phyloP scores from a whole-genome alignment of 2,329 filamentous ascomycete species.

The Hypoxylon sp. region DNA sequence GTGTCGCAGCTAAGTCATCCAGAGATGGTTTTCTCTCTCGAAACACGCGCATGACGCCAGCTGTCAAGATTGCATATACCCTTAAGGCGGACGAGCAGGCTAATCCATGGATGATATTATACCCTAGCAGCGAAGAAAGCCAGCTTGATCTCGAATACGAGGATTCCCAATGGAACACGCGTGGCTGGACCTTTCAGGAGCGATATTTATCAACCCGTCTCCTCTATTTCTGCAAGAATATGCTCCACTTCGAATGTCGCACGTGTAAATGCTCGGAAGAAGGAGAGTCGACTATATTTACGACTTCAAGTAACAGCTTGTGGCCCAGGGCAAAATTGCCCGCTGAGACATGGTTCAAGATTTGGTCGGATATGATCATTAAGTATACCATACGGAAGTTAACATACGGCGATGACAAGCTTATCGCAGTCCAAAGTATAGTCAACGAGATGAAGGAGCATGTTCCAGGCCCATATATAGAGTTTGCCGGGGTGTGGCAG shows the following conservation, averaged over 20 bases:
- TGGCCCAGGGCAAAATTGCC: not conserved
- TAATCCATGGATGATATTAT: not conserved
- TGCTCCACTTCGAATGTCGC: constrained; percentile 1
- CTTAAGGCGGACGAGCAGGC: not conserved
- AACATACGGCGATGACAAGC: not conserved
- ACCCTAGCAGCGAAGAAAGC: constrained; percentile 1
- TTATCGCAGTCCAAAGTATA: not conserved
- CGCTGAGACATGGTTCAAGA: not conserved
- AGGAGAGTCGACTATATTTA: not conserved
- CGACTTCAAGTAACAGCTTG: not conserved
- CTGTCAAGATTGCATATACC: not conserved
- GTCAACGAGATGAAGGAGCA: constrained; percentile 2
- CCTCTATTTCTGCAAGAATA: constrained; percentile 2
- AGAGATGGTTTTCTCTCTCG: not conserved
- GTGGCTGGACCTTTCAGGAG: not conserved
- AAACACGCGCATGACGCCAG: constrained; percentile 1
- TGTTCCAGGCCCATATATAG: not conserved
- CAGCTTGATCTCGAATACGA: not conserved
- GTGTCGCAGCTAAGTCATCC: not conserved
- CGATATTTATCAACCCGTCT: not conserved
- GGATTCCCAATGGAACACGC: not conserved
- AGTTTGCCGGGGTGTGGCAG: not conserved
- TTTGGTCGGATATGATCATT: not conserved
- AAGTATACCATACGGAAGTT: not conserved
- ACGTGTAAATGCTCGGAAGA: not conserved